A percentile compares a stretch with the other conserved stretches of the same genome.
phyloP scores from a whole-genome alignment of 176 grass and related monocot genomes.

The Rhynchospora tenuis region DNA sequence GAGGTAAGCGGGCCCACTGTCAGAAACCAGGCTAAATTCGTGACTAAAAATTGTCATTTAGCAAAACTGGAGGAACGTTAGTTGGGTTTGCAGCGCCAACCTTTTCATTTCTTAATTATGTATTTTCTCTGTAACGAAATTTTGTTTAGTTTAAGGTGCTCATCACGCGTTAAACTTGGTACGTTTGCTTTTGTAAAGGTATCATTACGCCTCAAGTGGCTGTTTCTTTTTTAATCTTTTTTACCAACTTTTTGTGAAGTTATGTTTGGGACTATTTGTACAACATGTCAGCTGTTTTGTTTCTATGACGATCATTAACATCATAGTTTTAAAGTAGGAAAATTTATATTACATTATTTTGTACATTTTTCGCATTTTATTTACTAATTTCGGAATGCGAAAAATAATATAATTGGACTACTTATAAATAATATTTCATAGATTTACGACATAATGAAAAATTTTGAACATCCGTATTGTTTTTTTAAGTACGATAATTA shows the following conservation, averaged over 20 bases:
- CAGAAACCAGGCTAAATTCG: background rate
- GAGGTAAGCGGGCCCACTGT: background rate
- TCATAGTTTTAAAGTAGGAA: too few relatives aligned
- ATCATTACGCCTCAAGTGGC: background rate
- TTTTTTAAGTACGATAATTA: too few relatives aligned
- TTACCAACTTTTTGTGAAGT: background rate
- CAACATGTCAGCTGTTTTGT: too few relatives aligned
- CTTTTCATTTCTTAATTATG: background rate
- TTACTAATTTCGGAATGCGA: too few relatives aligned
- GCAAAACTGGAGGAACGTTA: background rate
- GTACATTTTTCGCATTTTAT: too few relatives aligned
- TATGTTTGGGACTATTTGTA: too few relatives aligned
- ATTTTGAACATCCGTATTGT: too few relatives aligned
- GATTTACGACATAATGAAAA: too few relatives aligned
- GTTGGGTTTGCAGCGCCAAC: background rate
- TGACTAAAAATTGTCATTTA: slow-evolving; percentile 16
- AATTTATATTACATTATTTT: too few relatives aligned
- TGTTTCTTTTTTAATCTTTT: background rate
- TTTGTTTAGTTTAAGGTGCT: background rate
- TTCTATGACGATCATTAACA: too few relatives aligned
- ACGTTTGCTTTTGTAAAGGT: slow-evolving; percentile 1
- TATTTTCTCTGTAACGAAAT: background rate
- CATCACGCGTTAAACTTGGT: background rate
- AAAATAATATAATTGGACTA: too few relatives aligned
- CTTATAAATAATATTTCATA: too few relatives aligned